These are phyloP conservation scores for Penicillium manginii DNA, from an alignment of 495 filamentous ascomycete species.

Conservation along the genomic window DNA sequence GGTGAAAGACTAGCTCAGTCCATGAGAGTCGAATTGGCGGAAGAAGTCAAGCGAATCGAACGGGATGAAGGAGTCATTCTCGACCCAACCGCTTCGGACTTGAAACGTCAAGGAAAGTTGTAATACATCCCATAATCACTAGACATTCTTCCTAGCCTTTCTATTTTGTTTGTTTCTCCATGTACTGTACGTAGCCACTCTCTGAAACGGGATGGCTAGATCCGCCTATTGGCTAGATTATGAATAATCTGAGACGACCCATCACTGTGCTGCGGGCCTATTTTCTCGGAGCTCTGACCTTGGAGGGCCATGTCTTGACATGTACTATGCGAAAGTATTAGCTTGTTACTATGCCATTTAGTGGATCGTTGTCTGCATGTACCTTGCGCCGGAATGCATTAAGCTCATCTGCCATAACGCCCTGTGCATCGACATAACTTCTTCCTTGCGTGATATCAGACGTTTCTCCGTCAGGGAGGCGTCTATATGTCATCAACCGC, in stretches of 20 bases:
- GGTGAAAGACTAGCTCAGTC: constrained; percentile 62
- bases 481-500: constrained; percentile 80
- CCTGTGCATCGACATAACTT: constrained; percentile 41
- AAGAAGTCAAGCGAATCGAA: constrained; percentile 53
- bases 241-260: neutral
- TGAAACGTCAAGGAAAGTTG: constrained; percentile 27
- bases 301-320: constrained; percentile 5
- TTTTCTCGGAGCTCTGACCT: neutral
- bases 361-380: constrained; percentile 2
- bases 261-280: constrained; percentile 13
- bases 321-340: neutral
- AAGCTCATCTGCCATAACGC: constrained; percentile 69
- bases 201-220: neutral
- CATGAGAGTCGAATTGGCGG: constrained; percentile 64
- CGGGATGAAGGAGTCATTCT: constrained; percentile 49
- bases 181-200: constrained; percentile 8
- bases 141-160: neutral
- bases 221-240: neutral
- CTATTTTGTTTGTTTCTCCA: neutral
- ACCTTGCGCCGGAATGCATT: constrained; percentile 76
- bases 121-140: constrained; percentile 12
- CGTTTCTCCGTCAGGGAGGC: constrained; percentile 65
- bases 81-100: constrained; percentile 20
- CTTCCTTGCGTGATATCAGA: constrained; percentile 41
- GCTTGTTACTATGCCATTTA: neutral